Base-by-base conservation (phyloP, 1,284 basidiomycete genomes). In the Heterobasidion occidentale region DNA sequence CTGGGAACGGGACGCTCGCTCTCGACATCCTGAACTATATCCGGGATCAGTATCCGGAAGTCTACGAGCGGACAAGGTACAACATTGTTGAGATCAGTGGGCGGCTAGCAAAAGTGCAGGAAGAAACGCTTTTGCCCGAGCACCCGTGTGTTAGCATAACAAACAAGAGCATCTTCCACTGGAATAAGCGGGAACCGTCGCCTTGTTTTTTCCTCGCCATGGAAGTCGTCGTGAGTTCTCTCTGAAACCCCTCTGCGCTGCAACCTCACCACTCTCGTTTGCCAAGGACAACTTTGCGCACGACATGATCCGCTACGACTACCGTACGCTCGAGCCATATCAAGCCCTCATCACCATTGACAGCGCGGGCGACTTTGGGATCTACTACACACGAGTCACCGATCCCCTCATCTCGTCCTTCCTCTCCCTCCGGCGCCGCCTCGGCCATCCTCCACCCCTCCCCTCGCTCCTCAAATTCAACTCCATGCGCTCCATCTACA, bases 261-360 rank as follows among this genome's bases (percentile, higher is more conserved):
- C 27, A 27, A 27, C 6, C 27, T 27, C 27, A 27, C 27, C 44
- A 35, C 45, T 50, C 27, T 50, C 6, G 8, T 20, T 19, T 7
- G n/a, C 8, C 15, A 64, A 93, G 90, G 97, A 99, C 71, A 99
- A 99, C 70, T 93, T 99, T 61, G 86, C 95, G 2, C 97, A 99
- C 69, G 97, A 99, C 67, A 82, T 98, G 63, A 80, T 99, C 48
- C 88, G 96, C 36, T 98, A 97, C 66, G 87, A 94, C 63, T 74
- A 90, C 42, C 74, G 77, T 57, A 92, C 84, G 2, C 77, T 91
- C 55, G 75, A 86, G 63, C 93, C 96, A 0, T 84, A 90, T 56
- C 94, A 99, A 71, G 91, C 86, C 12, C 66, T 93, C 19, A 87
- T 99, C 12, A 81, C 87, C 9, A 81, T 98, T 59, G 90, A 96